Percentiles rank a stretch among this genome's conserved stretches.
Evolutionary conservation across 441 rosid species (phyloP).

Genomic region (Rhodomyrtus psidioides): DNA sequence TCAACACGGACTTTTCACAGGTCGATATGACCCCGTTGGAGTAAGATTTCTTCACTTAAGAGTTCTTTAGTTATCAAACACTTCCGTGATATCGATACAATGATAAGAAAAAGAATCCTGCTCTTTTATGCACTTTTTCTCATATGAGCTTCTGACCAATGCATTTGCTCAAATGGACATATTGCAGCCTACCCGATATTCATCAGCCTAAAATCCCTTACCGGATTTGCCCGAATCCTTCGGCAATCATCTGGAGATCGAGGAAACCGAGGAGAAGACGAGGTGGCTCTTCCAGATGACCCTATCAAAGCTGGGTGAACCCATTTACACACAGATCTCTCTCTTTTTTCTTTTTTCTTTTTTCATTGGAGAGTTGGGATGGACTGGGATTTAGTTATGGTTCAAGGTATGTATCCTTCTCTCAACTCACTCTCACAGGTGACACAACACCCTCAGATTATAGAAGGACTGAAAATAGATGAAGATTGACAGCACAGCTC

Average conservation of each 20-base stretch:
- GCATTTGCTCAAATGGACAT: not conserved
- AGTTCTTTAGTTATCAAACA: not conserved
- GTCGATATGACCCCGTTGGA: slow-evolving; percentile 51
- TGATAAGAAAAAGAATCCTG: not conserved
- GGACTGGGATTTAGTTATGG: not conserved
- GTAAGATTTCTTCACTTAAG: slow-evolving; percentile 24
- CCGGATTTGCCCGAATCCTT: slow-evolving; percentile 52
- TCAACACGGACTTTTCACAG: slow-evolving; percentile 76
- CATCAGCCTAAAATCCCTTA: slow-evolving; percentile 64
- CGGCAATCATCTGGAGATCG: slow-evolving; percentile 61
- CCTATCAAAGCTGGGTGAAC: not conserved
- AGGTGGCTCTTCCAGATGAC: not conserved
- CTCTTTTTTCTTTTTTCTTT: not conserved
- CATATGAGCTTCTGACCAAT: not conserved
- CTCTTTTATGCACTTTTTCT: not conserved
- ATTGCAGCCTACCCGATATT: slow-evolving; percentile 54
- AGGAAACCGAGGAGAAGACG: slow-evolving; percentile 25
- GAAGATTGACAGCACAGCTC: not conserved
- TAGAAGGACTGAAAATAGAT: not conserved
- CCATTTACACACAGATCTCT: not conserved
- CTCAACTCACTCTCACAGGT: not conserved
- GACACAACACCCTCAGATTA: not conserved
- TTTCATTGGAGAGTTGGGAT: not conserved
- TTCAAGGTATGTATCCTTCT: not conserved
- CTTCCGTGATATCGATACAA: not conserved